These are phyloP conservation scores for Stagonosporopsis tanaceti DNA, from an alignment of 2,329 filamentous ascomycete species.

Conservation along the genomic window DNA sequence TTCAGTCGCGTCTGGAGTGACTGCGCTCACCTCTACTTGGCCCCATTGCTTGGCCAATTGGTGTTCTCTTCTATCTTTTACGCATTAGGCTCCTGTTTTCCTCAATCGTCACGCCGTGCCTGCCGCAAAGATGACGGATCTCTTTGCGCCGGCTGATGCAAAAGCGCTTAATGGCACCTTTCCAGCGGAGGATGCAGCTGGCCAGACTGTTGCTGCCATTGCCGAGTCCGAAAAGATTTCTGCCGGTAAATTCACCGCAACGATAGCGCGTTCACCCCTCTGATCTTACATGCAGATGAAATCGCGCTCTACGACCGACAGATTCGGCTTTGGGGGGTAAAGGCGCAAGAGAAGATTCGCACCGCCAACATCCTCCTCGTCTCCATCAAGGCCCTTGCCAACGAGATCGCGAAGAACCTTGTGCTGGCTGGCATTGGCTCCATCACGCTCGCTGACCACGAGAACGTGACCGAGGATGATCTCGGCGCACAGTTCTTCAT, in stretches of 20 bases:
- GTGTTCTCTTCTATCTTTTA: neutral
- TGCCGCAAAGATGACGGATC: constrained; percentile 31
- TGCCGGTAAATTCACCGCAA: constrained; percentile 36
- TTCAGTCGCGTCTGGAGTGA: neutral
- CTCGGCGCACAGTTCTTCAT: constrained; percentile 77
- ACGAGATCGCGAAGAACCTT: constrained; percentile 96
- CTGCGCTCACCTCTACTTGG: constrained; percentile 5
- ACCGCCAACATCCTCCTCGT: constrained; percentile 89
- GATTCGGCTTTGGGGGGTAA: constrained; percentile 95
- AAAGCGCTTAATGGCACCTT: constrained; percentile 37
- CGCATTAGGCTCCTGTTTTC: neutral
- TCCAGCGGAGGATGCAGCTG: constrained; percentile 45
- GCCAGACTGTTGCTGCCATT: constrained; percentile 48
- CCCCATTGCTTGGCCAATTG: neutral
- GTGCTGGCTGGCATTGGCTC: constrained; percentile 92
- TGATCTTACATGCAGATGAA: constrained; percentile 69
- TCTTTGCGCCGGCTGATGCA: constrained; percentile 15
- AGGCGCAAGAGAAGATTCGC: constrained; percentile 89
- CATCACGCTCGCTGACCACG: constrained; percentile 85
- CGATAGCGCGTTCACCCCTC: neutral
- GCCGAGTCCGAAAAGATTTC: constrained; percentile 53
- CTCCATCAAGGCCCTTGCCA: constrained; percentile 84
- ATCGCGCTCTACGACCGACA: constrained; percentile 97
- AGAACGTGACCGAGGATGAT: constrained; percentile 77
- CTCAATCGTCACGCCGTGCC: neutral